These are phyloP conservation scores for Colletotrichum acutatum DNA, from an alignment of 2,329 filamentous ascomycete genomes.

Conservation along the genomic window DNA sequence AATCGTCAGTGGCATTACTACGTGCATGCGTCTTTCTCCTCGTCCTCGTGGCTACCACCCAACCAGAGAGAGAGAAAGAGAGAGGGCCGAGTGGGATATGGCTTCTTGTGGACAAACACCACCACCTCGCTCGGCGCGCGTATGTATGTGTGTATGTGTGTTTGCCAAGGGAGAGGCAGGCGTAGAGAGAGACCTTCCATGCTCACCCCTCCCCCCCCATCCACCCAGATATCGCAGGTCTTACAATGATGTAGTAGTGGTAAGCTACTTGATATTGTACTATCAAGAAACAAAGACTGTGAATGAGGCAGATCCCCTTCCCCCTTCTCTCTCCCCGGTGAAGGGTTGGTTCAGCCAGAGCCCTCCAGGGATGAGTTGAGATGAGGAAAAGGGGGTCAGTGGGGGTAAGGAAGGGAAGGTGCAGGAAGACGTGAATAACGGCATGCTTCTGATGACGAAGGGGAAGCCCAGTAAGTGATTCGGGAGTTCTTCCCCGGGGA, in stretches of 20 bases:
- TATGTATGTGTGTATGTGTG: neutral
- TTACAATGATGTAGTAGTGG: neutral
- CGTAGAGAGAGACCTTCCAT: neutral
- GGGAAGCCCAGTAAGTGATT: neutral
- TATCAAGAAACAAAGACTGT: neutral
- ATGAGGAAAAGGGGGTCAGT: neutral
- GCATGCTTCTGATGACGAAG: neutral
- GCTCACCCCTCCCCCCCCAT: neutral
- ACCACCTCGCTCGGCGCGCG: too few relatives aligned
- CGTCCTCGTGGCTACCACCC: too few relatives aligned
- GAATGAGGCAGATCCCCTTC: neutral
- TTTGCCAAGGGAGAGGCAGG: neutral
- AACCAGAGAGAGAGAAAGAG: too few relatives aligned
- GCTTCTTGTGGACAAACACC: too few relatives aligned
- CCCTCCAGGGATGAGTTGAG: neutral
- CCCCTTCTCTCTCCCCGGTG: neutral
- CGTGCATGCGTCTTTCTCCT: too few relatives aligned
- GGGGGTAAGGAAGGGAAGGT: neutral
- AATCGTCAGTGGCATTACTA: too few relatives aligned
- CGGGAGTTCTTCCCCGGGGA: neutral
- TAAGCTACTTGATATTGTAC: too few relatives aligned
- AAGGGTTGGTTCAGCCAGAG: neutral
- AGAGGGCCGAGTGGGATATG: too few relatives aligned
- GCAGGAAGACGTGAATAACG: neutral
- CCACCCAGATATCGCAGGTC: neutral